Base-by-base conservation (phyloP, 441 rosid genomes). In the Brassica hybrid region DNA sequence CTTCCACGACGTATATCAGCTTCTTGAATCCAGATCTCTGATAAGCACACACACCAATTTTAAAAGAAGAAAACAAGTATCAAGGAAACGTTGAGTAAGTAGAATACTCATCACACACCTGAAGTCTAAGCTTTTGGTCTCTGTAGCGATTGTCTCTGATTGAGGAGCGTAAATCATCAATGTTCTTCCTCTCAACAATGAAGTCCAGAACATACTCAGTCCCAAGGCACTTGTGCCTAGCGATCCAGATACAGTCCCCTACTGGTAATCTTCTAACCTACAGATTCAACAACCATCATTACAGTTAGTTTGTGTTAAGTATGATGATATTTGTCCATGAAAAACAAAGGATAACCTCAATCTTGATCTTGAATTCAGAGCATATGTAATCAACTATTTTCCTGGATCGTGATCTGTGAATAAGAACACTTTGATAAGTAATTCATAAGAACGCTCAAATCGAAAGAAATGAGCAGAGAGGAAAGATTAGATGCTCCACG, bases 241-340 rank as follows among this genome's bases (percentile, higher is more conserved):
- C 97, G 68, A 95, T 85, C 99, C 98, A 93, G 71, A 93, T 89
- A 78, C 87, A 95, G 77, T 93, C 97, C 66, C 99, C 99, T 59
- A 95, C 86, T 17, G 95, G 98, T 71, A 95, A 83, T 75, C 93
- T 84, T 73, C 96, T 86, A 75, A 93, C 91, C 98, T 95, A 88
- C 21, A 36, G 77, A 69, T 72, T 30, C 72, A 62, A 70, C 43
- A 6, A 56, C 25, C 30, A 68, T 32, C 38, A 19, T 12, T 69
- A 41, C 61, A 27, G 60, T 71, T 52, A 36, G 3, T 36, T 50
- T 30, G 34, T 30, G 34, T 30, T 30, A 30, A 30, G 34, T 30
- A 30, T 69, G 66, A 13, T 74, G 17, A 63, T 19, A 54, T 62
- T 61, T 52, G 62, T 57, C 13, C 12, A 74, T 34, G 18, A 41